Base-by-base conservation (phyloP, 2,329 filamentous ascomycete genomes). In the Pseudogymnoascus destructans region DNA sequence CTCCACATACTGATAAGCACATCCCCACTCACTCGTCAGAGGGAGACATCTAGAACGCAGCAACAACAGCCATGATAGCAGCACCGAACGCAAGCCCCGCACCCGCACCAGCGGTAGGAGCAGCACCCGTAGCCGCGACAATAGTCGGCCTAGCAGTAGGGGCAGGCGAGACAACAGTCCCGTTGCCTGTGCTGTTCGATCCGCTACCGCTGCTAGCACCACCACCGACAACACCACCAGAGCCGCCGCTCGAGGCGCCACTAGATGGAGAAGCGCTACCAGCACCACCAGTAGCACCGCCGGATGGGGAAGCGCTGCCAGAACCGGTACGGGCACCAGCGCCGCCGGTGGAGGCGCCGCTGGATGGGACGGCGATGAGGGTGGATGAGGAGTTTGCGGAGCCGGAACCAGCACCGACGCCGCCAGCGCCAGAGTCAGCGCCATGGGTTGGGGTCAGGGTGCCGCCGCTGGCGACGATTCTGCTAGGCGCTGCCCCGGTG, bases 61-160 rank as follows among this genome's bases (percentile, higher is more conserved):
- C 54, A 6, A 56, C 33, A 17, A 9, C 54, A 56, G 30, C 54
- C 54, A 56, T 56, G 17, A 56, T 38, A 23, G 54, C 54, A 56
- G 54, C 54, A 32, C 30, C 54, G 30, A 38, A 21, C n/a, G 30
- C 54, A 17, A 38, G 11, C 3, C 30, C 33, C 17, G 33, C 30
- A 35, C 17, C 30, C 2, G 54, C 54, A 19, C 17, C 30, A 23
- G 30, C 15, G 1, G 30, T 36, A 23, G 33, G 3, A 36, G 54
- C 54, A n/a, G 30, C 54, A 55, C 49, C 49, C 7, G 49, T 32
- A 2, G 30, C 10, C 5, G 25, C 13, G 17, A 11, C 13, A 9
- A 3, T 11, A 13, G 54, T n/a, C 0, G 54, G 23, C 7, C 30
- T 13, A 38, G 27, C 19, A 36, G 54, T 35, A 36, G 54, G 54